phyloP scores from a whole-genome alignment of 2,329 filamentous ascomycete genomes.

The Penicillium hesseltinei region DNA sequence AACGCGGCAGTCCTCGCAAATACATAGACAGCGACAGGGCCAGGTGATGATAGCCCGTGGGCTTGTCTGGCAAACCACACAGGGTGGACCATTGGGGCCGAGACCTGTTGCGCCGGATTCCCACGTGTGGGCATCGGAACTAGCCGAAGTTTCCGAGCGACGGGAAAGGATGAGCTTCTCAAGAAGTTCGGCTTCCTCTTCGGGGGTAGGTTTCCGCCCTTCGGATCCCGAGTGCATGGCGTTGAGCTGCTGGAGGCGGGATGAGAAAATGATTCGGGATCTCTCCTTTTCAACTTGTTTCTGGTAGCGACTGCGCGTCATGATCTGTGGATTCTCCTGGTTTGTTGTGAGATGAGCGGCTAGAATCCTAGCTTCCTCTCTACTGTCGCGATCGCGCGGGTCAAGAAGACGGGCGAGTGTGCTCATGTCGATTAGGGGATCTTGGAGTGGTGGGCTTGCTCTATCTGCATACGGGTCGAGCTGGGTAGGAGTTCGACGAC shows the following conservation, averaged over 20 bases:
- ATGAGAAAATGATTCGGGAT: conserved; percentile 63
- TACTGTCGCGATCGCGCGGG: conserved; percentile 72
- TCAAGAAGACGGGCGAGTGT: conserved; percentile 79
- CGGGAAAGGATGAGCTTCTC: conserved; percentile 60
- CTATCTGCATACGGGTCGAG: conserved; percentile 52
- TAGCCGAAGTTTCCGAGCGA: conserved; percentile 37
- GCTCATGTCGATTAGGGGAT: conserved; percentile 62
- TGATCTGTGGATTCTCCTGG: conserved; percentile 54
- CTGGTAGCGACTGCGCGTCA: conserved; percentile 79
- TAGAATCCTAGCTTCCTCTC: conserved; percentile 75
- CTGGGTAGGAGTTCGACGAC: conserved; percentile 71
- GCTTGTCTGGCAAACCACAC: conserved; percentile 88
- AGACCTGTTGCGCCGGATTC: conserved; percentile 69
- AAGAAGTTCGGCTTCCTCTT: conserved; percentile 59
- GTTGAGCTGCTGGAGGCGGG: conserved; percentile 34
- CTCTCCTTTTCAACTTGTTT: conserved; percentile 67
- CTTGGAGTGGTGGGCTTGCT: conserved; percentile 55
- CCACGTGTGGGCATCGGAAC: conserved; percentile 51
- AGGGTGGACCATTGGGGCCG: conserved; percentile 74
- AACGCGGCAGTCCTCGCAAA: conserved; percentile 93
- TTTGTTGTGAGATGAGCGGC: conserved; percentile 71
- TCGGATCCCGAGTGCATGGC: conserved; percentile 16
- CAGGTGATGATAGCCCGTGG: conserved; percentile 88
- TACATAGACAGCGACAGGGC: conserved; percentile 90
- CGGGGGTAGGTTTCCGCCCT: conserved; percentile 38